These are phyloP conservation scores for Micromonas commoda DNA, from an alignment of 139 green algal species.

Conservation along the genomic window DNA sequence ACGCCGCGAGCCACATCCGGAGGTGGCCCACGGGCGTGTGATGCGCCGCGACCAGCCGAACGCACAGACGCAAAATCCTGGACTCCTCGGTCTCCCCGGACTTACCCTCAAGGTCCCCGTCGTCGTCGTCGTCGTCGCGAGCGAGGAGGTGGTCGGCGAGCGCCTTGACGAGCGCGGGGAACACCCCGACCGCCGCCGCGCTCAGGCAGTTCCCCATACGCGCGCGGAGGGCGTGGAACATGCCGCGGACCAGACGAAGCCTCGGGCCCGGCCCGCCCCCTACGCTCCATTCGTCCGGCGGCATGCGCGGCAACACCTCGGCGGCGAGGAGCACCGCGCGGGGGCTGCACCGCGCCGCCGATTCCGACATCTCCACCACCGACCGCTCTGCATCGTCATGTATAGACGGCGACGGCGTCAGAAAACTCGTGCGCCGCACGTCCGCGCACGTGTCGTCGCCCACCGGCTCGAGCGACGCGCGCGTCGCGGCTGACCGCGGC, in stretches of 20 bases:
- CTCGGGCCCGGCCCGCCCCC: background rate
- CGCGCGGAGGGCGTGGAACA: background rate
- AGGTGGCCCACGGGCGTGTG: background rate
- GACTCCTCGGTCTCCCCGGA: background rate
- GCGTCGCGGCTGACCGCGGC: no score
- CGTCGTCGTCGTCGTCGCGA: background rate
- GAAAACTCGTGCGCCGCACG: background rate
- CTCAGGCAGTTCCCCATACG: background rate
- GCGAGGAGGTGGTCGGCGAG: background rate
- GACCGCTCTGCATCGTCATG: background rate
- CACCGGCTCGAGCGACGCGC: background rate
- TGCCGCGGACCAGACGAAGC: background rate
- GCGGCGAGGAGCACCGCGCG: background rate
- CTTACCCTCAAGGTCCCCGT: background rate
- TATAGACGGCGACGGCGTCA: background rate
- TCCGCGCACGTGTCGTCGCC: background rate
- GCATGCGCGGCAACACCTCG: background rate
- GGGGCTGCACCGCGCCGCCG: background rate
- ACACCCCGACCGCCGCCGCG: background rate
- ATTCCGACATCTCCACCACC: background rate
- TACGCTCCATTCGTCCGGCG: background rate
- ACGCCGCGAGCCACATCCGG: background rate
- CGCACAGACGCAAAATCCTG: background rate
- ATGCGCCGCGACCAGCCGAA: background rate
- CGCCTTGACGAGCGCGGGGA: background rate